phyloP scores from a whole-genome alignment of 2,329 filamentous ascomycete genomes.

The Hysterium pulicare region DNA sequence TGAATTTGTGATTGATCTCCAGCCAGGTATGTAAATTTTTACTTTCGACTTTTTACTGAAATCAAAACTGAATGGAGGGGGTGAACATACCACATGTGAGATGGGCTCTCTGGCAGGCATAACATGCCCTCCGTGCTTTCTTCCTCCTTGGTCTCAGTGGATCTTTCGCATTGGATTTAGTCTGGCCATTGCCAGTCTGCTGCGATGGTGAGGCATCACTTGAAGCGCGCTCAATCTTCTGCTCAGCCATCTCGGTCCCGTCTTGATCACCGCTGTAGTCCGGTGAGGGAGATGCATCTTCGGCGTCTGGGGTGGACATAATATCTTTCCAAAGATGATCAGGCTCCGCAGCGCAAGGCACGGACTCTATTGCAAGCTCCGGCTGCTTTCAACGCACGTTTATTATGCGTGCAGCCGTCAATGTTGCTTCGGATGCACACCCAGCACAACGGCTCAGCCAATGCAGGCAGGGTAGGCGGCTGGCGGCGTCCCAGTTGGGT shows the following conservation, averaged over 20 bases:
- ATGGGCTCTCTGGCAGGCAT: slow-evolving; percentile 94
- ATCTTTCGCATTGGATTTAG: slow-evolving; percentile 68
- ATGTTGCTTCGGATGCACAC: slow-evolving; percentile 30
- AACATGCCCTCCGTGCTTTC: slow-evolving; percentile 93
- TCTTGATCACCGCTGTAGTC: slow-evolving; percentile 44
- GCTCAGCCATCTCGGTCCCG: slow-evolving; percentile 43
- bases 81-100: slow-evolving; percentile 87
- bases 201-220: slow-evolving; percentile 33
- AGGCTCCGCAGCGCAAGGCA: slow-evolving; percentile 25
- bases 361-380: slow-evolving; percentile 33
- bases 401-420: slow-evolving; percentile 39
- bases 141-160: slow-evolving; percentile 85
- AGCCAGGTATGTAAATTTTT: too few species aligned
- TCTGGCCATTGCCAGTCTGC: slow-evolving; percentile 31
- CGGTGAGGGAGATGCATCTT: slow-evolving; percentile 47
- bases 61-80: too few species aligned
- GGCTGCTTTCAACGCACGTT: slow-evolving; percentile 38
- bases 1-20: too few species aligned
- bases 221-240: slow-evolving; percentile 36
- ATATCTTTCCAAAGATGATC: slow-evolving; percentile 37
- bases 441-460: slow-evolving; percentile 36
- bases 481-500: slow-evolving; percentile 37
- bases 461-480: slow-evolving; percentile 30
- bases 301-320: slow-evolving; percentile 48
- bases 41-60: too few species aligned